Base-by-base conservation (phyloP, 148 eudicot species). In the Chenopodium formosanum region DNA sequence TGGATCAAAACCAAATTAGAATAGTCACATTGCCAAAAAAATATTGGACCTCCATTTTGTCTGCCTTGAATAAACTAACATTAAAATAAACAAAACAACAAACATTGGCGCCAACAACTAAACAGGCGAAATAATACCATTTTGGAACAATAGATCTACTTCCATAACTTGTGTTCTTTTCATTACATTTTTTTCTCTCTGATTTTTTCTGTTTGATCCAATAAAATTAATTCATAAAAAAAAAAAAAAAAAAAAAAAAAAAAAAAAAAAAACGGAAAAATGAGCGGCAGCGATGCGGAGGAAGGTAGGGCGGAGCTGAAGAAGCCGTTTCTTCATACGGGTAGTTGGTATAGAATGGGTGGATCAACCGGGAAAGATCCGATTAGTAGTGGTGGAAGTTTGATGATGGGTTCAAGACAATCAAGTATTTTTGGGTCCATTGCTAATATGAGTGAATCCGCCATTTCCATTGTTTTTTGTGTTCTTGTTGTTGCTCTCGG, bases 321-420 rank as follows among this genome's bases (percentile, higher is more conserved):
- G 71, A 95, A 90, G 82, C 98, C 97, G 23, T 83, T 95, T 40
- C 80, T 95, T 23, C 92, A 93, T 70, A 93, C 97, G 3, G 98
- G 93, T 1, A 93, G 97, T 81, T 94, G 98, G 98, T 94, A 94
- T 77, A 84, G 91, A 23, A 87, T 90, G 90, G 83, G 88, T n/a
- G 25, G 89, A 8, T 56, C 62, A 4, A 56, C 19, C 62, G 83
- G 81, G 5, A 80, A 77, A 20, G 81, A 81, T 81, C 78, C 79
- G 58, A 73, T 44, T 0, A 9, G 67, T 9, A 22, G 65, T 48
- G 87, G 65, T 48, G 87, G 82, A 10, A 77, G 69, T 32, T 71
- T 66, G 52, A 31, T 50, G 19, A 73, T 81, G 37, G 86, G 83
- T 20, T 73, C 86, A 0, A 76, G 93, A 34, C 92, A 86, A 64